Evolutionary conservation across 768 basidiomycete genomes (phyloP).

Genomic region (Phlebiopsis flavidoalba): DNA sequence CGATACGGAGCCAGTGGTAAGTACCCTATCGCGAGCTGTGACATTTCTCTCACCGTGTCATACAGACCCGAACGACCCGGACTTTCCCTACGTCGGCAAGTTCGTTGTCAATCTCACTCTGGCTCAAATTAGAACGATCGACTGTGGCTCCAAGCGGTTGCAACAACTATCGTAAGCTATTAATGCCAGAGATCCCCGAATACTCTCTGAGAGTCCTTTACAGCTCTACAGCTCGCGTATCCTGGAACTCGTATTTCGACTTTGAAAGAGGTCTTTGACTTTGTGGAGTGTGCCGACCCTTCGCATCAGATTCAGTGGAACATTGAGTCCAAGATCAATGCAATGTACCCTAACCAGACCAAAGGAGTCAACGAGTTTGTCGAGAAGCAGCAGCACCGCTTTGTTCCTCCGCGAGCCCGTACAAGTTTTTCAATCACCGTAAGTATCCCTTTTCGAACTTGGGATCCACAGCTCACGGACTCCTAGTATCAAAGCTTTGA

Average conservation of each 20-base stretch:
- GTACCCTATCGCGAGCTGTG: slow-evolving; percentile 14
- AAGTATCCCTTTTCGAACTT: no score
- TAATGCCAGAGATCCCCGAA: neutral
- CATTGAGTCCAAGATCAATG: slow-evolving; percentile 74
- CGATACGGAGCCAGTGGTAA: slow-evolving; percentile 63
- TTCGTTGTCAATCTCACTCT: slow-evolving; percentile 72
- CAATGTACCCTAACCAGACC: slow-evolving; percentile 48
- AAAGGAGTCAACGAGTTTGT: slow-evolving; percentile 57
- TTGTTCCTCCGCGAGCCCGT: slow-evolving; percentile 56
- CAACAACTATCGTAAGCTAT: slow-evolving; percentile 50
- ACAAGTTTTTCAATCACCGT: slow-evolving; percentile 62
- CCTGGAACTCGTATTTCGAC: slow-evolving; percentile 71
- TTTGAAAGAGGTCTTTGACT: slow-evolving; percentile 67
- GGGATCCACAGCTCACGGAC: no score
- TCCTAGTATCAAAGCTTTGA: slow-evolving; percentile 83
- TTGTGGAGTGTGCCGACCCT: slow-evolving; percentile 69
- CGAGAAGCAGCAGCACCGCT: slow-evolving; percentile 49
- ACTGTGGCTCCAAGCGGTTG: slow-evolving; percentile 71
- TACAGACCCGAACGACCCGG: slow-evolving; percentile 52
- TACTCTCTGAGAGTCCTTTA: neutral
- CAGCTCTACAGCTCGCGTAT: slow-evolving; percentile 61
- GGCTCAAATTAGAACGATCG: slow-evolving; percentile 73
- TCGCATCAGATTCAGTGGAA: slow-evolving; percentile 61
- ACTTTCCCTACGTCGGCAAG: slow-evolving; percentile 75
- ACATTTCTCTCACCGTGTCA: neutral